Base-by-base conservation (phyloP, 345 rosid species). In the Brassica nigra region DNA sequence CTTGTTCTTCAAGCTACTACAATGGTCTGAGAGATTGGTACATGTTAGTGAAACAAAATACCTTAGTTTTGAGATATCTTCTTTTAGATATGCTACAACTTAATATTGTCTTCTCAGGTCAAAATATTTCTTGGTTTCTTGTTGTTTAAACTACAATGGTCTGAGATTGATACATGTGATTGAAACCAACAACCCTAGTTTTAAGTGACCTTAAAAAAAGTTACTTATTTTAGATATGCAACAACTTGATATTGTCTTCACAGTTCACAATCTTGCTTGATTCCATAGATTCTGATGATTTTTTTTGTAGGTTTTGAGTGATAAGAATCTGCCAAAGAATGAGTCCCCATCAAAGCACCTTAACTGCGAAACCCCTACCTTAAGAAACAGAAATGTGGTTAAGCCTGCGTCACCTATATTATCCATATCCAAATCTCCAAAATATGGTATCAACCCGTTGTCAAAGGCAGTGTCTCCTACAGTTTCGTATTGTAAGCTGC, bases 381-480 rank as follows among this genome's bases (percentile, higher is more conserved):
- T 81, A 62, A 75, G 71, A 49, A 76, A 66, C 68, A 81, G 66
- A 68, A 81, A 73, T 20, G 77, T 62, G 11, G 37, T 14, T 4
- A 62, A 70, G 72, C 67, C 81, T 73, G 31, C 28, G 58, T 58
- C 77, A 15, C 75, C 80, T n/a, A 69, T 42, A 10, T 15, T 42
- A 10, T 15, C 80, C 4, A 33, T n/a, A 29, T 16, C 69, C 27
- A 81, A 66, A 23, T 75, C 82, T 62, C 61, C 63, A 36, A 76
- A 76, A 62, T 65, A 76, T 20, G 74, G 70, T 30, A 66, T 75
- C 61, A 81, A 70, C 63, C 49, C 83, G 8, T 66, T 78, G 29
- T 75, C 82, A 30, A 81, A 78, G 64, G 16, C 14, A 15, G 66
- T 18, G 47, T 10, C 78, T 44, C 83, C 87, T 30, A 66, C 86